Conservation (phyloP, 345 rosid genomes). For the Linum tenue region DNA sequence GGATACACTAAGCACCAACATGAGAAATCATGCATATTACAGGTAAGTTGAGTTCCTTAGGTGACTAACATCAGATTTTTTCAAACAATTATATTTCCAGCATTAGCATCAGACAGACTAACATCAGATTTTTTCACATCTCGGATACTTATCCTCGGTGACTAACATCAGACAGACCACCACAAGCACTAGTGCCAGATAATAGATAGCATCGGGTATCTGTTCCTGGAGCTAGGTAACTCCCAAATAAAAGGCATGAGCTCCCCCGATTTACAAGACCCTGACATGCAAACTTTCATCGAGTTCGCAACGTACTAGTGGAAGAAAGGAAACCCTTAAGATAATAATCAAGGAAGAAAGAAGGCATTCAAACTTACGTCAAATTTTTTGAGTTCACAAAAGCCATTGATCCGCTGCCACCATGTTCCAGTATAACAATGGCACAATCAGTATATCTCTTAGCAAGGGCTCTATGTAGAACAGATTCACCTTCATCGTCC, state of each 20-base stretch:
- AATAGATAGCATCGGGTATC: not conserved
- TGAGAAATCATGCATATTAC: too few species aligned
- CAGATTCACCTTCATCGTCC: constrained; percentile 97
- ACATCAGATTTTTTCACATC: too few species aligned
- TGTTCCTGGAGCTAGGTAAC: not conserved
- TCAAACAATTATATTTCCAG: not conserved
- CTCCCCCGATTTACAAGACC: not conserved
- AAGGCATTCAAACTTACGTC: constrained; percentile 46
- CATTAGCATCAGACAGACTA: not conserved
- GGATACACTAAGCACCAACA: not conserved
- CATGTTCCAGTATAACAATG: constrained; percentile 74
- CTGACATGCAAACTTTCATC: not conserved
- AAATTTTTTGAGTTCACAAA: constrained; percentile 58
- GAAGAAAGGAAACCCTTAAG: not conserved
- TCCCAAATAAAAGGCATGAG: not conserved
- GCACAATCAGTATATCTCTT: constrained; percentile 94
- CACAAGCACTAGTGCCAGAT: not conserved
- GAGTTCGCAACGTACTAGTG: not conserved
- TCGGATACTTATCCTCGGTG: not conserved
- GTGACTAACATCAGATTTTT: not conserved
- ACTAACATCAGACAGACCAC: not conserved
- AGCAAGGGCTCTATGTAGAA: constrained; percentile 80
- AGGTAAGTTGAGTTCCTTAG: not conserved
- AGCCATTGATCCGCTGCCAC: constrained; percentile 85
- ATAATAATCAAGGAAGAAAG: not conserved